Evolutionary conservation across 2,329 filamentous ascomycete species (phyloP).

Genomic region (Cercospora zeina): DNA sequence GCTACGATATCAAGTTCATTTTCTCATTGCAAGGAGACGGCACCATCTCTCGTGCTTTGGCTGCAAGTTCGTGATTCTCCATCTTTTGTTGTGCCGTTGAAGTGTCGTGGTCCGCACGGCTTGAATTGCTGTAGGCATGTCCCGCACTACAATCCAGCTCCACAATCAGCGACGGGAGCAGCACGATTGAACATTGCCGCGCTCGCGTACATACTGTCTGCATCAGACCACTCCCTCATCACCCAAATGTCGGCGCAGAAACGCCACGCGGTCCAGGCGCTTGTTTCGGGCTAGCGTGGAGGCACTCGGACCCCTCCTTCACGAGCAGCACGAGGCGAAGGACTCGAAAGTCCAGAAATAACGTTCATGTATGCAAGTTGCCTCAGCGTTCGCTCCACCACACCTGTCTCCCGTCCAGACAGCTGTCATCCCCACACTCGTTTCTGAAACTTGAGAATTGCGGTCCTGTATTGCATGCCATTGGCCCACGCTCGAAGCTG

Average conservation of each 20-base stretch:
- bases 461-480: background rate
- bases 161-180: background rate
- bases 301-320: conserved; percentile 2
- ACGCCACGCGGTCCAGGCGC: conserved; percentile 15
- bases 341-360: conserved; percentile 8
- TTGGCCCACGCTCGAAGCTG: background rate
- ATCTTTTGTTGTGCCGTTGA: background rate
- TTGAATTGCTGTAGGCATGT: background rate
- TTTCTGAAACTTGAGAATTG: conserved; percentile 8
- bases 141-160: background rate
- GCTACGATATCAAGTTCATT: background rate
- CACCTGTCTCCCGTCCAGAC: background rate
- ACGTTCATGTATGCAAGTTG: conserved; percentile 1
- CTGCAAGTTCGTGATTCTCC: background rate
- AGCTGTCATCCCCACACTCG: conserved; percentile 4
- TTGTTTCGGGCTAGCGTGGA: conserved; percentile 16
- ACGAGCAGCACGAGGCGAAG: conserved; percentile 4
- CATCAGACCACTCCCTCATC: background rate
- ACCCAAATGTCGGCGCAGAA: conserved; percentile 8
- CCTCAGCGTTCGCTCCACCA: background rate
- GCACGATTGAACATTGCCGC: background rate
- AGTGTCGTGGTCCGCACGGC: background rate
- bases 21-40: background rate
- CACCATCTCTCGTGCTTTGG: background rate
- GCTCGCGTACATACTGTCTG: background rate